These are phyloP conservation scores for Metschnikowia orientalis DNA, from an alignment of 805 yeast genomes.

Conservation along the genomic window DNA sequence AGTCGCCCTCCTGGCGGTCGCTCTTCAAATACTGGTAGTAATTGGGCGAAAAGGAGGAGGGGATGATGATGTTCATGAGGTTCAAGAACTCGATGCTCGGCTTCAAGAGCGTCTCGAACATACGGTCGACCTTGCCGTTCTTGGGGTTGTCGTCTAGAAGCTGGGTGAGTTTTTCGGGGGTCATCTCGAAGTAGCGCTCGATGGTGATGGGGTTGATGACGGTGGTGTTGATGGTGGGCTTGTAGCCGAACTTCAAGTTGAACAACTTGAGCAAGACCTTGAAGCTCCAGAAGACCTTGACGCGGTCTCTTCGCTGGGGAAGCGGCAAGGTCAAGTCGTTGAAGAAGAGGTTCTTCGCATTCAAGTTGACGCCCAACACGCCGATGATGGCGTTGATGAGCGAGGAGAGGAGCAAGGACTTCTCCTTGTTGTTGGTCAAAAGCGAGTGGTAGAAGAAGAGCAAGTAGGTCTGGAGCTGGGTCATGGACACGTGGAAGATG, in stretches of 20 bases:
- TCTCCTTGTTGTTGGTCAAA: conserved; percentile 39
- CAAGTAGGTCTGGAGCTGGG: conserved; percentile 48
- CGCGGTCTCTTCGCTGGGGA: conserved; percentile 35
- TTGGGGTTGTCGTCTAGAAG: conserved; percentile 22
- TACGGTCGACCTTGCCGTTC: conserved; percentile 22
- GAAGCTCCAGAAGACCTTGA: conserved; percentile 45
- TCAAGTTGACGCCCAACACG: conserved; percentile 39
- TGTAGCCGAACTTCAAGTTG: conserved; percentile 41
- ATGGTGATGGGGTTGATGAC: conserved; percentile 46
- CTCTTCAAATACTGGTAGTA: conserved; percentile 39
- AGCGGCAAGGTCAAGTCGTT: conserved; percentile 42
- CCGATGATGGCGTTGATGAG: conserved; percentile 42
- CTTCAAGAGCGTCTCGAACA: conserved; percentile 33
- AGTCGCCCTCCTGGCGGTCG: conserved; percentile 16
- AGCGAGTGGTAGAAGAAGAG: conserved; percentile 47
- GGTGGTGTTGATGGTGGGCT: conserved; percentile 43
- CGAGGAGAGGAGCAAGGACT: conserved; percentile 34
- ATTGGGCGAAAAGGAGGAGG: conserved; percentile 44
- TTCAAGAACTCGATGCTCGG: conserved; percentile 43
- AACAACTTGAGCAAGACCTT: conserved; percentile 40
- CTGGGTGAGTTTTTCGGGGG: conserved; percentile 39
- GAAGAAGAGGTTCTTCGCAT: conserved; percentile 38
- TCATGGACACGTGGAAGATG: conserved; percentile 43
- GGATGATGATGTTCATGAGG: conserved; percentile 41
- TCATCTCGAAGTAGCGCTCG: conserved; percentile 40